A percentile compares a stretch with the other conserved stretches of the same genome.
Conservation (phyloP, 441 rosid genomes). For the Bruguiera hainesii region DNA sequence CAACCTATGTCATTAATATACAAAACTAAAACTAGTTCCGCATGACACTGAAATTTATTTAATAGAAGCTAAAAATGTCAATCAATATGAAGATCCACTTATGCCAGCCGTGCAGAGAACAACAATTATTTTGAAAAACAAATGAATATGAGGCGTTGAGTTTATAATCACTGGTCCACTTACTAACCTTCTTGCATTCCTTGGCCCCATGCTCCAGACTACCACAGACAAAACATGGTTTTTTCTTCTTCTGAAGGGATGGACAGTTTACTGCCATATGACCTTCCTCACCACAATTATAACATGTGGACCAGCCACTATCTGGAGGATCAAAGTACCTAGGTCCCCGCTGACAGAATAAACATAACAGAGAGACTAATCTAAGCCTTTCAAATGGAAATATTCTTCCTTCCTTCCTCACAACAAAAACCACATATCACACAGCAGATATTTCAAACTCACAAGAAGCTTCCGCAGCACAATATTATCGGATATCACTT, state of each 20-base stretch:
- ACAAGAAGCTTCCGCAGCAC: constrained; percentile 94
- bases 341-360: constrained; percentile 76
- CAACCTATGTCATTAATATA: no score
- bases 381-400: constrained; percentile 24
- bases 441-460: constrained; percentile 45
- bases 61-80: no score
- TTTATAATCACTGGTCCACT: neutral
- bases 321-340: constrained; percentile 91
- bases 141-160: neutral
- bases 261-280: constrained; percentile 78
- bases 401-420: constrained; percentile 1
- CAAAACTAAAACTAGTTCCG: no score
- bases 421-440: constrained; percentile 13
- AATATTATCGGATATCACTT: constrained; percentile 39
- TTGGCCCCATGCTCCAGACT: constrained; percentile 72
- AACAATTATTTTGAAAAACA: neutral
- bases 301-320: constrained; percentile 63
- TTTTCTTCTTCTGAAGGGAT: constrained; percentile 48
- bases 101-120: neutral
- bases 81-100: no score
- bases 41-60: no score
- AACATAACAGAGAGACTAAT: constrained; percentile 28
- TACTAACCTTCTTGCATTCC: constrained; percentile 64
- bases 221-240: constrained; percentile 88
- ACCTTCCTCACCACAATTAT: constrained; percentile 85